phyloP scores from a whole-genome alignment of 2,329 filamentous ascomycete genomes.

The Sarocladium kiliense region DNA sequence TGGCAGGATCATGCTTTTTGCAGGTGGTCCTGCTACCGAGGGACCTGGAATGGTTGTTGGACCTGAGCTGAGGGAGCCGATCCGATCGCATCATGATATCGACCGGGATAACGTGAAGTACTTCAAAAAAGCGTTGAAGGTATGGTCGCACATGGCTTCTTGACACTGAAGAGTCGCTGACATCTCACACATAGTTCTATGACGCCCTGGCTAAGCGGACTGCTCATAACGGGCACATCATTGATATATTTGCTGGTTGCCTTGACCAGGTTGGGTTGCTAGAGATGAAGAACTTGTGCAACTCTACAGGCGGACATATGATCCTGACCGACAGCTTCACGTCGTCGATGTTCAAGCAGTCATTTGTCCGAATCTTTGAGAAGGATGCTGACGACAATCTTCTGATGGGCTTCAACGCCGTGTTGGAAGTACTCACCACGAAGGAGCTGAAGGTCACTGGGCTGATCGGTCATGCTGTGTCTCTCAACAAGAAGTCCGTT shows the following conservation, averaged over 20 bases:
- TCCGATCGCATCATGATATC: constrained; percentile 97
- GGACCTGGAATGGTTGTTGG: constrained; percentile 96
- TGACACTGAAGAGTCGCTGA: background rate
- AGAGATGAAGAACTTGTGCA: constrained; percentile 96
- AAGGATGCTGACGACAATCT: constrained; percentile 94
- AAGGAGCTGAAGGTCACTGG: constrained; percentile 98
- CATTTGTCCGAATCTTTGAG: constrained; percentile 94
- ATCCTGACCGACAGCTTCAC: constrained; percentile 98
- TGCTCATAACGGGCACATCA: constrained; percentile 93
- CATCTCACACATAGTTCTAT: constrained; percentile 64
- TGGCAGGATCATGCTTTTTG: constrained; percentile 94
- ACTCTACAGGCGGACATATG: constrained; percentile 96
- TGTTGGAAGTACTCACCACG: constrained; percentile 90
- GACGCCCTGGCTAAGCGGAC: constrained; percentile 89
- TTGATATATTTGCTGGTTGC: constrained; percentile 96
- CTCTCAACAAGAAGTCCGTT: constrained; percentile 94
- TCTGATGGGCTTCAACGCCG: constrained; percentile 96
- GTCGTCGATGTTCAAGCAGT: constrained; percentile 98
- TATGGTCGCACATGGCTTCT: constrained; percentile 29
- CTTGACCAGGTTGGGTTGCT: constrained; percentile 94
- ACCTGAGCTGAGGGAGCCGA: constrained; percentile 90
- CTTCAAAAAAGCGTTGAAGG: constrained; percentile 98
- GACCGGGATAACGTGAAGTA: constrained; percentile 99
- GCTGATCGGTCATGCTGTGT: constrained; percentile 92
- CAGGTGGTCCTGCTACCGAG: constrained; percentile 90